Evolutionary conservation across 2,329 filamentous ascomycete genomes (phyloP).

Genomic region (Fusarium sp.): DNA sequence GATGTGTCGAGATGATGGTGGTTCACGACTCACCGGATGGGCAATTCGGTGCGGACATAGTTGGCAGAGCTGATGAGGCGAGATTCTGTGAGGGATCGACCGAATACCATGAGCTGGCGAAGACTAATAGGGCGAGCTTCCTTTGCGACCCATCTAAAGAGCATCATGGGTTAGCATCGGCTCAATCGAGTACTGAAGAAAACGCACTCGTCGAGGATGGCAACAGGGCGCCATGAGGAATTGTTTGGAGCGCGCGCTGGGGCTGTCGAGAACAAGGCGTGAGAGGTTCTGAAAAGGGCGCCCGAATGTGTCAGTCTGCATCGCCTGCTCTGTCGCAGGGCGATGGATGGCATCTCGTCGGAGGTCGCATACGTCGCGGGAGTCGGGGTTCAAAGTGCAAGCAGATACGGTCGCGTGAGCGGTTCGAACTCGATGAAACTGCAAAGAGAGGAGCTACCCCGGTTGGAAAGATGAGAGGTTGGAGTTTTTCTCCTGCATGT

Average conservation of each 20-base stretch:
- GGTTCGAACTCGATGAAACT: background rate
- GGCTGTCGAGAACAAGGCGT: slow-evolving; percentile 15
- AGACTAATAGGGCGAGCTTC: slow-evolving; percentile 96
- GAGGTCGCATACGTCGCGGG: slow-evolving; percentile 51
- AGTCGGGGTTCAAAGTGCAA: background rate
- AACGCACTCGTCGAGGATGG: slow-evolving; percentile 73
- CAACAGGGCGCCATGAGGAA: slow-evolving; percentile 71
- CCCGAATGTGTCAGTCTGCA: slow-evolving; percentile 49
- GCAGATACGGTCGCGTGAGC: slow-evolving; percentile 13
- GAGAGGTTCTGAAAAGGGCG: slow-evolving; percentile 22
- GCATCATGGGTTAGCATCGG: slow-evolving; percentile 35
- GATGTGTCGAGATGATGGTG: background rate
- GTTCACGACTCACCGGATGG: slow-evolving; percentile 63
- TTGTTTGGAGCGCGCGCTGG: slow-evolving; percentile 42
- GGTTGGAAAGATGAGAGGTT: background rate
- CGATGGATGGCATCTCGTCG: slow-evolving; percentile 59
- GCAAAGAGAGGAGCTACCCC: background rate
- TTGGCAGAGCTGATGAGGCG: slow-evolving; percentile 95
- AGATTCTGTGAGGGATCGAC: slow-evolving; percentile 89
- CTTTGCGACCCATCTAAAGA: slow-evolving; percentile 85
- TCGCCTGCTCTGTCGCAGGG: slow-evolving; percentile 60
- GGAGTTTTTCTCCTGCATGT: slow-evolving; percentile 22
- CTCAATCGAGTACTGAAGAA: slow-evolving; percentile 2
- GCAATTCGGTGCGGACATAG: slow-evolving; percentile 95
- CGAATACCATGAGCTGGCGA: slow-evolving; percentile 97